A percentile compares a stretch with the other conserved stretches of the same genome.
phyloP scores from a whole-genome alignment of 2,329 filamentous ascomycete species.

The Phyllachora maydis region DNA sequence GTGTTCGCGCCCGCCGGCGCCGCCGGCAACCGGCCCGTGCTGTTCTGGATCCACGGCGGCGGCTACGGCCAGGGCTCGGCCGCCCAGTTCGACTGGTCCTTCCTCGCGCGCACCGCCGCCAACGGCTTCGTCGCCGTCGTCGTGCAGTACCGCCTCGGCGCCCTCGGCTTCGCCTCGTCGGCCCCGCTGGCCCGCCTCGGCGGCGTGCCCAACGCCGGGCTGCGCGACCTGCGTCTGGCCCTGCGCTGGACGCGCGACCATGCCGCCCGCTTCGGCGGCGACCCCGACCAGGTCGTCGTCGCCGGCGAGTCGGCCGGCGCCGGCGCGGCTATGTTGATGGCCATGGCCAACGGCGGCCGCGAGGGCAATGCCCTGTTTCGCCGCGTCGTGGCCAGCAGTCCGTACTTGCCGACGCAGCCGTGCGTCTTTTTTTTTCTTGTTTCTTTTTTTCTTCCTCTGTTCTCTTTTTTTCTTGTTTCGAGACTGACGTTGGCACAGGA shows the following conservation, averaged over 20 bases:
- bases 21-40: background rate
- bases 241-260: conserved; percentile 5
- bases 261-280: conserved; percentile 5
- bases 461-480: background rate
- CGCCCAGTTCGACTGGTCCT: background rate
- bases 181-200: background rate
- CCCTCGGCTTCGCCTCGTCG: background rate
- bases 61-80: background rate
- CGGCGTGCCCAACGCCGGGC: conserved; percentile 1
- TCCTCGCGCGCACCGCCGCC: background rate
- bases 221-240: conserved; percentile 5
- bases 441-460: no score
- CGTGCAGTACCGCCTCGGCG: background rate
- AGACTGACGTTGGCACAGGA: conserved; percentile 6
- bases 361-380: conserved; percentile 20
- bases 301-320: conserved; percentile 7
- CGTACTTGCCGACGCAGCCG: conserved; percentile 5
- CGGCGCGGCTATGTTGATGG: conserved; percentile 4
- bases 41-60: conserved; percentile 1
- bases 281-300: conserved; percentile 6
- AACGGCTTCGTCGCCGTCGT: background rate
- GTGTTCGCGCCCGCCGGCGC: background rate
- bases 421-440: conserved; percentile 1
- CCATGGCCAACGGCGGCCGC: conserved; percentile 18
- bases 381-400: conserved; percentile 18